Evolutionary conservation across 345 rosid genomes (phyloP), one percentile per base, ranked within the genome.

Genomic region (Acer campestre): DNA sequence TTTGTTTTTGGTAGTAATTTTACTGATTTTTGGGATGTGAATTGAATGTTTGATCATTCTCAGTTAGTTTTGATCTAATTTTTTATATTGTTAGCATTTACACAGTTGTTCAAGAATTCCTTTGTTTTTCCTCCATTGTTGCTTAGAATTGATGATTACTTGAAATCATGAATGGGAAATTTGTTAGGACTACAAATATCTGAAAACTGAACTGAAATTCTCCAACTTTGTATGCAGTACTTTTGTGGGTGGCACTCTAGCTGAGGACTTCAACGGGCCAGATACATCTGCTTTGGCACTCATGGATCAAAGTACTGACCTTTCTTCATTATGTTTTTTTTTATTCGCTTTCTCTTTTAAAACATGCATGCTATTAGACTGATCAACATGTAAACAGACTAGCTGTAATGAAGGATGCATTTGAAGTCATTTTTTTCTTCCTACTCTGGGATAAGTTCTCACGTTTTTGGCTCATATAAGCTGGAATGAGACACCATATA

Each of bases 221-320:
- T 22, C 76, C 64, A 38, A 61, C 4, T 58, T 51, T 66, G 22
- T 82, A 77, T 67, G 64, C 82, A 82, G 84, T 62, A 48, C 16
- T 53, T 76, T 59, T 48, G 17, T 40, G 42, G 56, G 66, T 73
- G 11, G 14, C 62, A 67, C 27, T 44, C 10, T 56, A 72, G 35
- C 18, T 18, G 70, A n/a, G 71, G 55, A 58, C 42, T 42, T 61
- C 59, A 29, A 29, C 22, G 7, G 23, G 63, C 56, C 31, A 27
- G 44, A 64, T 13, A 29, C 42, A 14, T 49, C 63, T 23, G 58
- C 16, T 31, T 17, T 10, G 12, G 88, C 48, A 35, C 61, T 56
- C 17, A 85, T 85, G 86, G 86, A 80, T 71, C 80, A 79, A 67
- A 79, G 86, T 85, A 85, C 70, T 46, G 35, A 16, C 79, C 11